Percentiles rank a stretch among this genome's conserved stretches.
Conservation (phyloP, 805 yeast species). For the Sporopachydermia quercuum region DNA sequence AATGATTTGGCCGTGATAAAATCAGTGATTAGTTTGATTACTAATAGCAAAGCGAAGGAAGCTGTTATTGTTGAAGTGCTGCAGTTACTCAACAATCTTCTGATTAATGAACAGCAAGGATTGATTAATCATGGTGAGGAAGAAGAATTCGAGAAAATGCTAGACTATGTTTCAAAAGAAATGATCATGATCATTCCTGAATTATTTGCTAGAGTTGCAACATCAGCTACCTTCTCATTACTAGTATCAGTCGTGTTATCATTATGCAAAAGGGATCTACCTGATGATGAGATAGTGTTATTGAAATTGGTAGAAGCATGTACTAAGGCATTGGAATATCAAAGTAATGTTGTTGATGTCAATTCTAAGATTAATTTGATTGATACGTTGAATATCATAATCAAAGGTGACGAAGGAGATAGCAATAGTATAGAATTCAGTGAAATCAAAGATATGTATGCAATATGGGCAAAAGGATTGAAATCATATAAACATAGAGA, state of each 20-base stretch:
- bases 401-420: constrained; percentile 34
- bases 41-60: constrained; percentile 46
- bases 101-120: background rate
- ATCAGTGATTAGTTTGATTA: constrained; percentile 41
- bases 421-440: constrained; percentile 27
- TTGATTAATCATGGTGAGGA: background rate
- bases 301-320: constrained; percentile 39
- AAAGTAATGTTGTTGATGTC: constrained; percentile 33
- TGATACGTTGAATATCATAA: constrained; percentile 5
- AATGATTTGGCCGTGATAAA: constrained; percentile 40
- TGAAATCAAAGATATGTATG: constrained; percentile 21
- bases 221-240: background rate
- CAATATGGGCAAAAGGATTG: constrained; percentile 41
- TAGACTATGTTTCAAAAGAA: background rate
- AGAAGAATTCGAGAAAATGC: background rate
- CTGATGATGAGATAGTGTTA: constrained; percentile 40
- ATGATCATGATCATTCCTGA: background rate
- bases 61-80: constrained; percentile 26
- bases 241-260: background rate
- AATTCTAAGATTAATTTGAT: constrained; percentile 33
- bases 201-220: background rate
- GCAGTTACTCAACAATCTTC: background rate
- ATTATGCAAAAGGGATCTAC: constrained; percentile 30
- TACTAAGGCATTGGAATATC: constrained; percentile 44
- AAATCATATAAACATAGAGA: constrained; percentile 40